Percentiles rank a stretch among this genome's conserved stretches.
Conservation (phyloP, 805 yeast species). For the Candida glaebosa region DNA sequence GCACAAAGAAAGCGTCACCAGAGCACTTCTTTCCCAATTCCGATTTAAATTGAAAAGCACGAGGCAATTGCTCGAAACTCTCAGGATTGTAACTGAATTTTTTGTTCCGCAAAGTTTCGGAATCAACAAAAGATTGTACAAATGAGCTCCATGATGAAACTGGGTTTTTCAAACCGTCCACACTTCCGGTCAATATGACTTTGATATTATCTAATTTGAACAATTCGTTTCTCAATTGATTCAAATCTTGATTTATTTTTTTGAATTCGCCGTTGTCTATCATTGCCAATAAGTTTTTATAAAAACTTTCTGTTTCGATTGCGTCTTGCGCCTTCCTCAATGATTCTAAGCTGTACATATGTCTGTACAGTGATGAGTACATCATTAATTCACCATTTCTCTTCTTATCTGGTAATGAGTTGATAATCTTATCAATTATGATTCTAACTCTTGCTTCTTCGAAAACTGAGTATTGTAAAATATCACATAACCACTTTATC, state of each 20-base stretch:
- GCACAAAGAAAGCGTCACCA: conserved; percentile 55
- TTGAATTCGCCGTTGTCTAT: conserved; percentile 54
- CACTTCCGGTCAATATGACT: conserved; percentile 69
- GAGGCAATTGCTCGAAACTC: conserved; percentile 39
- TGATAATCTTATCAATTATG: conserved; percentile 57
- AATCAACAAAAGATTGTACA: conserved; percentile 12
- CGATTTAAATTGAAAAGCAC: conserved; percentile 52
- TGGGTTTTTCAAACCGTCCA: conserved; percentile 49
- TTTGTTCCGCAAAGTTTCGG: conserved; percentile 12
- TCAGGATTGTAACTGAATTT: conserved; percentile 7
- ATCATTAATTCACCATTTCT: conserved; percentile 65
- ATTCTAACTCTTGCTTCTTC: conserved; percentile 71
- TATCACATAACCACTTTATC: conserved; percentile 70
- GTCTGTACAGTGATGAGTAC: conserved; percentile 55
- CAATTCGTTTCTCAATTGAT: conserved; percentile 46
- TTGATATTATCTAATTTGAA: conserved; percentile 61
- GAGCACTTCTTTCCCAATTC: conserved; percentile 51
- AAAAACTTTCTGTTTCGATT: conserved; percentile 57
- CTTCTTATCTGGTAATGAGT: conserved; percentile 58
- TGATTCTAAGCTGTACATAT: conserved; percentile 55
- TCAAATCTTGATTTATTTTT: conserved; percentile 47
- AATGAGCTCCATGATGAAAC: conserved; percentile 56
- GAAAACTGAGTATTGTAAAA: conserved; percentile 63
- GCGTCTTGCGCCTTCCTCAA: conserved; percentile 64
- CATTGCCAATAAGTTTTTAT: conserved; percentile 39